Base-by-base conservation (phyloP, 345 rosid genomes). In the Ricinus communis region DNA sequence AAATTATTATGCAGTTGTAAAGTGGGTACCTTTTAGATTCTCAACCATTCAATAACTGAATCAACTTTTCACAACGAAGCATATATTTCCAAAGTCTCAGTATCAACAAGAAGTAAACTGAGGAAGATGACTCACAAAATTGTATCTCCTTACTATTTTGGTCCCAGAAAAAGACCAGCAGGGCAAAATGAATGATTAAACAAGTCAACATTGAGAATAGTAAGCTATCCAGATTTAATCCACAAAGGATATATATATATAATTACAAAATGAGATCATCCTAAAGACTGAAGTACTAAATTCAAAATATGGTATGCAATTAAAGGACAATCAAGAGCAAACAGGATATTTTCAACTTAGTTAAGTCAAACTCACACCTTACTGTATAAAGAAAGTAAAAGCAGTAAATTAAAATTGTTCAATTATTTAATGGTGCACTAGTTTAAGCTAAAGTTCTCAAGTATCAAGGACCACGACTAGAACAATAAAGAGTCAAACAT, bases 401-500 rank as follows among this genome's bases (percentile, higher is more conserved):
- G 13, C 0, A 31, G 58, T 8, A 27, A 71, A 22, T 4, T 18
- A 19, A 63, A 61, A 25, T 16, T 27, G 36, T 69, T 28, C 25
- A 50, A 10, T 41, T 50, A 5, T 62, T 33, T 18, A 61, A 65
- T 46, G n/a, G 40, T 2, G 41, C 18, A 62, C 25, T 24, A 24
- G 13, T n/a, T n/a, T 25, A 52, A 51, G 65, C 65, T n/a, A 78
- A 55, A 60, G 25, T 60, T 24, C 1, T 65, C 1, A 45, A 57
- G 53, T 36, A 55, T 18, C 1, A 52, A 4, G 30, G 47, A 71
- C 52, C 56, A 63, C n/a, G n/a, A 45, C 41, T 58, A 52, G 2
- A 14, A 41, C 51, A 21, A 66, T 27, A 22, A 21, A 68, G 49
- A 33, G 16, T 5, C 25, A 21, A 55, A 12, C 45, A 21, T 73